Evolutionary conservation across 192 early-diverging fungal genomes (phyloP), one percentile per base, ranked within the genome.

Genomic region (Backusella sp.): DNA sequence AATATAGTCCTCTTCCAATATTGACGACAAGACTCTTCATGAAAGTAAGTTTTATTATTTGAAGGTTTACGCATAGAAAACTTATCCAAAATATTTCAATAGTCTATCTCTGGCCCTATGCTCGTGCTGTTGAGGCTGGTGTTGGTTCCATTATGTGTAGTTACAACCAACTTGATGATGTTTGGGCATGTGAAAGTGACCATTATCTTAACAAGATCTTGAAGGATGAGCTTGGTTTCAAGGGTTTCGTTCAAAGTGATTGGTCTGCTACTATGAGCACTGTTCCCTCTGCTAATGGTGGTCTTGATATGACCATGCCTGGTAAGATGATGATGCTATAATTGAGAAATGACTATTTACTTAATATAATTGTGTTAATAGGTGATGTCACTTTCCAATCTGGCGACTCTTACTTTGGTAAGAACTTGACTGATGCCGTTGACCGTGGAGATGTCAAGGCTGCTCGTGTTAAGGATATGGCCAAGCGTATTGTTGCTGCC

Each of bases 81-180:
- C 12, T 44, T 14, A 44, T 14, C 3, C 14, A 44, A 44, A 14
- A 44, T 44, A 44, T 44, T 44, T 44, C 12, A 44, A 44, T 44
- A 78, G 72, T 91, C 3, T 68, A 92, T 66, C 53, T 90, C 6
- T 80, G 72, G 44, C 88, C 91, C n/a, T 92, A 92, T 72, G 77
- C 85, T 67, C 84, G 80, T 9, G 73, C 72, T 26, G 74, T 86
- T 8, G 89, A 87, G 35, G 90, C 84, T 67, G 91, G 90, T 37
- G 89, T 87, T 23, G 88, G 79, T 52, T 80, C 90, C 19, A 70
- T 92, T 70, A 92, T 92, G 91, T 90, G 91, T 62, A 28, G 79
- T 7, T 92, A 92, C 82, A 92, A 92, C 75, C 42, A 70, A 26
- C 21, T 92, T 19, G 88, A 91, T 71, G 78, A 76, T 28, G 73